Conservation (phyloP, 331 rosid species). For the Erythrophleum ivorense region DNA sequence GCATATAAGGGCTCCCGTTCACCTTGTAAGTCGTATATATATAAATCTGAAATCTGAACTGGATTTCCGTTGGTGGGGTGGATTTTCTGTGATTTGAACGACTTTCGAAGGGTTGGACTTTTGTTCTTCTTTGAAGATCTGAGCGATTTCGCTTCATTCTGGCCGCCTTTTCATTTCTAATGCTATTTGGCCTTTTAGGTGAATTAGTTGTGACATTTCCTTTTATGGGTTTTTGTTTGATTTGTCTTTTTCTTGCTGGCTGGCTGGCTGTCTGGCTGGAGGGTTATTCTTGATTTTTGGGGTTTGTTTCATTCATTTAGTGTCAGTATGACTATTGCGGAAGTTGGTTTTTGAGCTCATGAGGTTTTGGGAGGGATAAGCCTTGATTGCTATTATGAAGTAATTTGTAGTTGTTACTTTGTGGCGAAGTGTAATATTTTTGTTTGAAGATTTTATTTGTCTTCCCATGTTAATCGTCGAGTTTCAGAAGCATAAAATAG, state of each 20-base stretch:
- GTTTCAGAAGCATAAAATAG: neutral
- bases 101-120: neutral
- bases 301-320: neutral
- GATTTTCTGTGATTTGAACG: neutral
- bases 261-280: neutral
- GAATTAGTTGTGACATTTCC: neutral
- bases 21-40: constrained; percentile 37
- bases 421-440: constrained; percentile 4
- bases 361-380: neutral
- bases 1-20: constrained; percentile 55
- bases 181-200: neutral
- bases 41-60: neutral
- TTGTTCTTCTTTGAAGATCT: neutral
- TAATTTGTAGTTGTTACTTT: constrained; percentile 13
- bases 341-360: neutral
- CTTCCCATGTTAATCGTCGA: neutral
- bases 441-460: neutral
- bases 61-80: neutral
- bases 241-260: neutral
- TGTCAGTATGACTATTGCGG: neutral
- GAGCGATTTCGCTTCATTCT: neutral
- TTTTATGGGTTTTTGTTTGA: neutral
- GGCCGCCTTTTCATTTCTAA: neutral
- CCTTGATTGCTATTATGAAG: neutral
- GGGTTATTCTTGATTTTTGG: neutral